Base-by-base conservation (phyloP, 305 asterid genomes). In the Fraxinus angustifolia region DNA sequence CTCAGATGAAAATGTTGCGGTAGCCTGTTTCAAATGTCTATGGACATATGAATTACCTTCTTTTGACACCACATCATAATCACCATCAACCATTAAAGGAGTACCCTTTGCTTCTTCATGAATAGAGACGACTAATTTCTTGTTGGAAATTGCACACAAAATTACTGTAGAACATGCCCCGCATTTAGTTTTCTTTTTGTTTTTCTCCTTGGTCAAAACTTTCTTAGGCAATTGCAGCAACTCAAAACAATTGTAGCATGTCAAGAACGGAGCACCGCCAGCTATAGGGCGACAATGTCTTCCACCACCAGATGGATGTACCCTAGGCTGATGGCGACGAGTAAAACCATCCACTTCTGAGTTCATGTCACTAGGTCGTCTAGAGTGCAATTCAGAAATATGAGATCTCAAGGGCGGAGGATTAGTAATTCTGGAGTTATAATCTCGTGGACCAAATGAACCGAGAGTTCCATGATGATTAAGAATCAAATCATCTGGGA, bases 261-360 rank as follows among this genome's bases (percentile, higher is more conserved):
- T 80, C 79, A 95, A n/a, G 82, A 95, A 90, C 6, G 99, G 99
- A 56, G 98, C 97, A 8, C 97, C 99, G 33, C 94, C 93, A 60
- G 93, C 97, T 12, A 95, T 45, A 8, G 98, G 97, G 72, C 83
- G 88, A 82, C 92, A 91, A 50, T 14, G 81, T 42, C 77, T 88
- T 7, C 88, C 88, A 17, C 91, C 81, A 2, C 87, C 60, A 33
- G 87, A 76, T 60, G 85, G 79, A 73, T 81, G 91, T 60, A 81
- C 80, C 83, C 90, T 83, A n/a, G 87, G 84, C 81, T 90, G 94
- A 17, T 73, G 88, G 62, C 84, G 88, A 17, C 14, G 87, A 36
- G 72, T 73, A 38, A 81, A 82, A 77, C 86, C 87, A 78, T 86
- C 89, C 73, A 79, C 91, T 87, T 91, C 97, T 16, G 92, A 87